Evolutionary conservation across 352 stramenopile genomes (phyloP).

Genomic region (Phytophthora pluvialis): DNA sequence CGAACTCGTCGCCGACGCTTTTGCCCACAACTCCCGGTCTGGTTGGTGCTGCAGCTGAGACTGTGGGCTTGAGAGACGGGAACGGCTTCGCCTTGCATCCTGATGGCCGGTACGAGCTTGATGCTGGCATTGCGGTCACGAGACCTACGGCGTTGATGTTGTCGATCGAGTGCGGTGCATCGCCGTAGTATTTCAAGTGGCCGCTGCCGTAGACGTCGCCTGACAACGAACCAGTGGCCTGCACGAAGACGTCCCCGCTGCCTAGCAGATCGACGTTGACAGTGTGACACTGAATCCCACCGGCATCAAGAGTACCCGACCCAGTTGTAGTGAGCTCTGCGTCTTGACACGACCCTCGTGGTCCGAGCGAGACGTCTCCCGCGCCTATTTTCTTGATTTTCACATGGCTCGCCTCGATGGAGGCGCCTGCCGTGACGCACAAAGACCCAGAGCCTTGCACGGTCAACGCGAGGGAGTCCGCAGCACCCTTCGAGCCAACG

Average conservation of each 20-base stretch:
- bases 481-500: neutral
- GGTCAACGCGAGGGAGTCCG: neutral
- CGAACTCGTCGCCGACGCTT: neutral
- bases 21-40: neutral
- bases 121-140: slow-evolving; percentile 9
- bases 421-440: slow-evolving; percentile 18
- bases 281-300: slow-evolving; percentile 26
- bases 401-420: slow-evolving; percentile 8
- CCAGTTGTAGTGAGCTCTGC: slow-evolving; percentile 20
- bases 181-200: slow-evolving; percentile 18
- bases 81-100: slow-evolving; percentile 15
- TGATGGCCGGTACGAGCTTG: slow-evolving; percentile 17
- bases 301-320: slow-evolving; percentile 25
- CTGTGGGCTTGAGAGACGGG: neutral
- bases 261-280: slow-evolving; percentile 28
- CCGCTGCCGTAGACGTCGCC: slow-evolving; percentile 34
- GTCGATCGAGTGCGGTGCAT: slow-evolving; percentile 23
- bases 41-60: neutral
- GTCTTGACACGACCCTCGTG: slow-evolving; percentile 16
- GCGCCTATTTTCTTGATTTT: slow-evolving; percentile 18
- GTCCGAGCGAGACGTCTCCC: slow-evolving; percentile 22
- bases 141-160: slow-evolving; percentile 32
- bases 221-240: slow-evolving; percentile 28
- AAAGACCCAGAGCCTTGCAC: slow-evolving; percentile 19
- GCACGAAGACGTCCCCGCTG: slow-evolving; percentile 33